Percentiles rank a stretch among this genome's conserved stretches.
Conservation (phyloP, 2,329 filamentous ascomycete species). For the Ilyonectria sp. region DNA sequence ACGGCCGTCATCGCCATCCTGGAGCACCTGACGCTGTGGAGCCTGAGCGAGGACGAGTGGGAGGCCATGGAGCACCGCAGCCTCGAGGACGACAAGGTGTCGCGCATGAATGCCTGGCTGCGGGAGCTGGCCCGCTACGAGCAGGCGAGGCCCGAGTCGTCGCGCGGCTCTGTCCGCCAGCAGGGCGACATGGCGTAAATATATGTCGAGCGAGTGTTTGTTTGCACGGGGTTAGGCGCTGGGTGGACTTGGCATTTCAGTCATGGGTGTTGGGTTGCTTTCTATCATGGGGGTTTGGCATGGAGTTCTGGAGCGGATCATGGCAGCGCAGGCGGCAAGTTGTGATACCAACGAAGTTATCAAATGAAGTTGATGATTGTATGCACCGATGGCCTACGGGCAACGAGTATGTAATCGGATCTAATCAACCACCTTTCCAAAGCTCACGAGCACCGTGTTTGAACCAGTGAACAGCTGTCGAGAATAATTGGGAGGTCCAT, state of each 20-base stretch:
- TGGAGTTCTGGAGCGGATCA: neutral
- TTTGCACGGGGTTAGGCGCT: neutral
- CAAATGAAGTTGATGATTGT: neutral
- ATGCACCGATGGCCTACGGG: neutral
- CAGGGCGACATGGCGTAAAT: conserved; percentile 5
- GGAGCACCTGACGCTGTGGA: conserved; percentile 54
- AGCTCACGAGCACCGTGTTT: neutral
- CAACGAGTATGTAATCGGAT: neutral
- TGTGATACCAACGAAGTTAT: no score
- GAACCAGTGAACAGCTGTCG: neutral
- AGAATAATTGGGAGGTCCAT: neutral
- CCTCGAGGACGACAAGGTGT: conserved; percentile 48
- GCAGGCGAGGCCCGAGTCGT: conserved; percentile 15
- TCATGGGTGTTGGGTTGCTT: neutral
- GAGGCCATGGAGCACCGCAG: conserved; percentile 36
- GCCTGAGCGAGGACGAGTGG: conserved; percentile 50
- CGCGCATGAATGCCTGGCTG: conserved; percentile 52
- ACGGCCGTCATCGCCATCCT: conserved; percentile 50
- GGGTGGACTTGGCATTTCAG: neutral
- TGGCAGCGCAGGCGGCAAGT: neutral
- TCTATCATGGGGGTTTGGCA: neutral
- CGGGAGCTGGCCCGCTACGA: conserved; percentile 44
- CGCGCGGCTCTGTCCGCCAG: conserved; percentile 15
- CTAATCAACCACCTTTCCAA: neutral
- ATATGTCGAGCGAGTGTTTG: neutral